Base-by-base conservation (phyloP, 208 protist species). In the Wallacemonas rigidus region DNA sequence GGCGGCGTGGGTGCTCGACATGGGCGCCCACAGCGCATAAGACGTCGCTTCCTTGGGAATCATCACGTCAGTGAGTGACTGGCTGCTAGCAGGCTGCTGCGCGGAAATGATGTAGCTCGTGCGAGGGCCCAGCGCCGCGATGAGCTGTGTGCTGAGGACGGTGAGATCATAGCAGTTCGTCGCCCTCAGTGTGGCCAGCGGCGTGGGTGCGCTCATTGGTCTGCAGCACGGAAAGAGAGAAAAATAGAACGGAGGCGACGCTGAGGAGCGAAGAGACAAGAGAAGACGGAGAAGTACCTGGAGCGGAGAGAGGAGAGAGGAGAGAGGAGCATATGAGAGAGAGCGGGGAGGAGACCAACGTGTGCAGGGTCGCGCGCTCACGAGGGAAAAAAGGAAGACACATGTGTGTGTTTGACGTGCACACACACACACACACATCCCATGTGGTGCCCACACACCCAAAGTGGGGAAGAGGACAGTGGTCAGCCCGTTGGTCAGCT, bases 21-120 rank as follows among this genome's bases (percentile, higher is more conserved):
- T 80, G 5, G 80, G 67, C 35, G 85, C 67, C 85, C 85, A 89
- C 54, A 86, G 81, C 58, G 79, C 79, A 44, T 77, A 88, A 41
- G 41, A 40, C 36, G 64, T 54, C 0, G 76, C 82, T 47, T 77
- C 81, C 6, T 67, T 48, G 2, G 77, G 81, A 14, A 80, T 67
- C 7, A 47, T 72, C 50, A 82, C 82, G 43, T 71, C 70, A 1
- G 61, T 64, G 44, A 76, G 57, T 3, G 70, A 57, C 15, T 73
- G 55, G 0, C 35, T 77, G 5, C 41, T 56, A 40, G 67, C 48
- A 17, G 43, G 7, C 15, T 47, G 45, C 17, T 67, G 40, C 36
- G 50, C 43, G 39, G 45, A 69, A 5, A 80, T 54, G 54, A 90
- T 26, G 63, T 85, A 84, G 17, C 81, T 75, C 1, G 78, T 74